Evolutionary conservation across 208 protist genomes (phyloP), one percentile per base, ranked within the genome.

Genomic region (Zelonia costaricensis): DNA sequence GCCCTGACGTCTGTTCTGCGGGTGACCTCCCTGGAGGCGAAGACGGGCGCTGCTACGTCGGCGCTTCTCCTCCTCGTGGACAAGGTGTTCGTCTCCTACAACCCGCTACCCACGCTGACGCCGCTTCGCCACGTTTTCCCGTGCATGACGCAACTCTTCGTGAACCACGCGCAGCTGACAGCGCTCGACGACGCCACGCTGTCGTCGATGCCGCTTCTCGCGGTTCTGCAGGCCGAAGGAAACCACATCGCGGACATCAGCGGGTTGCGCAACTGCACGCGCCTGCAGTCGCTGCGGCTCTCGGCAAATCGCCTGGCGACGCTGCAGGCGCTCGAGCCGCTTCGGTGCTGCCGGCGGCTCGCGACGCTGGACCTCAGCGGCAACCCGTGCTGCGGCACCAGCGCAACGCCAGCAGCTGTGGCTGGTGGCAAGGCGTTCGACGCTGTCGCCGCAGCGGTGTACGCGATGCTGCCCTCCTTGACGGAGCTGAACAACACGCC

Each of bases 371-470:
- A 81, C 35, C 45, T 95, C 9, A 74, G 56, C 39, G 76, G 78
- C 7, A 95, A 95, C 65, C 82, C 88, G 0, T 68, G 90, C 35
- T n/a, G n/a, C n/a, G n/a, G n/a, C n/a, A n/a, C n/a, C n/a, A n/a
- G n/a, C n/a, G n/a, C n/a, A n/a, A n/a, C n/a, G n/a, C n/a, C n/a
- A n/a, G n/a, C n/a, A n/a, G n/a, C n/a, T 23, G 52, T 15, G 10
- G 61, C 38, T 6, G 52, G 3, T 10, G 10, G 20, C 1, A n/a
- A 45, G 4, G 23, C 22, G 18, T n/a, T 25, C 20, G 15, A 2
- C 0, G 3, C 23, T 4, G 20, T 40, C 20, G 18, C 3, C 9
- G 30, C 25, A 9, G 20, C 15, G 22, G 13, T 70, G 9, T 38
- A 43, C 12, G 27, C 15, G 2, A 30, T 39, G 6, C 46, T 80